Percentiles rank a stretch among this genome's conserved stretches.
These are phyloP conservation scores for Polytolypa hystricis DNA, from an alignment of 2,329 filamentous ascomycete species.

Conservation along the genomic window DNA sequence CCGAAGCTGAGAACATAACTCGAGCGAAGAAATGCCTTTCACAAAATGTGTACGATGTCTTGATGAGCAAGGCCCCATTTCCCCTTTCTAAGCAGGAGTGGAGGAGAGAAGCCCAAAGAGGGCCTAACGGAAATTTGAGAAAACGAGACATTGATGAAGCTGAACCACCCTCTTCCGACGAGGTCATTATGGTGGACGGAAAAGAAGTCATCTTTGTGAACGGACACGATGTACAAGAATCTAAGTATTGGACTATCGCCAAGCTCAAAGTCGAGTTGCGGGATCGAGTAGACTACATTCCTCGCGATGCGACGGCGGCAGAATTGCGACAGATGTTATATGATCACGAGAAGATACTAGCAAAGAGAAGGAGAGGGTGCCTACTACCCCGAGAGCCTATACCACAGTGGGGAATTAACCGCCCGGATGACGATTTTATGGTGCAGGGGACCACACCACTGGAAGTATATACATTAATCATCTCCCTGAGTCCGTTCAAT, in stretches of 20 bases:
- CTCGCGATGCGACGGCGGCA: slow-evolving; percentile 6
- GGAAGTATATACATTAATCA: slow-evolving; percentile 28
- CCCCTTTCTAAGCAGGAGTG: slow-evolving; percentile 13
- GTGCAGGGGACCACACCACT: slow-evolving; percentile 15
- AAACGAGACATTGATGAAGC: too few relatives aligned
- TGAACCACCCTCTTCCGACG: not conserved
- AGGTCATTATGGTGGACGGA: not conserved
- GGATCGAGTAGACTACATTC: slow-evolving; percentile 8
- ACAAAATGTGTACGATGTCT: slow-evolving; percentile 23
- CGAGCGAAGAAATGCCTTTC: slow-evolving; percentile 13
- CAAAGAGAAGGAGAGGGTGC: slow-evolving; percentile 8
- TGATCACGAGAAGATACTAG: slow-evolving; percentile 12
- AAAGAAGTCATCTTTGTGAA: slow-evolving; percentile 6
- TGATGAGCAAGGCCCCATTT: slow-evolving; percentile 15
- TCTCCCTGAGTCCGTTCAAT: slow-evolving; percentile 26
- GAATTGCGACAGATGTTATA: slow-evolving; percentile 16
- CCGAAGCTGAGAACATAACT: slow-evolving; percentile 3
- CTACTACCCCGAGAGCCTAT: slow-evolving; percentile 18
- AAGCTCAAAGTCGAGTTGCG: slow-evolving; percentile 11
- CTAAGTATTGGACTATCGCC: slow-evolving; percentile 12
- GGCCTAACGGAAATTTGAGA: slow-evolving; percentile 5
- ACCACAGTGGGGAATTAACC: slow-evolving; percentile 18
- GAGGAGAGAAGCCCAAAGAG: slow-evolving; percentile 4
- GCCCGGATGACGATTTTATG: slow-evolving; percentile 12
- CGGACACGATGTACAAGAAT: slow-evolving; percentile 10